Base-by-base conservation (phyloP, 2,329 filamentous ascomycete genomes). In the Tympanopsis confertula region DNA sequence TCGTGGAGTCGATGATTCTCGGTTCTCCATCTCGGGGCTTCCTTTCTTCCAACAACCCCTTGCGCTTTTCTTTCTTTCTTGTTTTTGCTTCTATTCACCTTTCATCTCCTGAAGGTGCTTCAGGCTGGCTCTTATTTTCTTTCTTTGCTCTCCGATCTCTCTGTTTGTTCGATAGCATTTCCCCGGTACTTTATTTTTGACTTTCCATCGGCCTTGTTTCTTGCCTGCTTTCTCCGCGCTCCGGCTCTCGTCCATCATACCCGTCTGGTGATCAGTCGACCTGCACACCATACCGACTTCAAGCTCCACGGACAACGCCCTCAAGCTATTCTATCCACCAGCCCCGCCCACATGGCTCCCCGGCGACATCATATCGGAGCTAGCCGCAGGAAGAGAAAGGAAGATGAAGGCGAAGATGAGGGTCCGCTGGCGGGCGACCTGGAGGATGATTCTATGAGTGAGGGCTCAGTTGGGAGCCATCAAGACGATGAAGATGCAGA, bases 371-470 rank as follows among this genome's bases (percentile, higher is more conserved):
- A 33, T 15, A 33, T 33, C 30, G 30, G 30, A 7, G 30, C 30
- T 17, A 33, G 7, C 30, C 30, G 30, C 10, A 10, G 30, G 30
- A 10, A 15, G 30, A 33, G 30, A 33, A 33, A 15, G 15, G 30
- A 33, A 10, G 30, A 33, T 15, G 30, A 33, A 33, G 30, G 30
- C 30, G 30, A 33, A 18, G 30, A 33, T 7, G 30, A 33, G 17
- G 30, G 30, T 17, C 17, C 30, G 10, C 10, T 33, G 15, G 15
- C 10, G 10, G 30, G 30, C 7, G 30, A 17, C 10, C 17, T 33
- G 15, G 30, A 33, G 7, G 30, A 33, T 33, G 30, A 33, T 17
- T 33, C 30, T 10, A 7, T 33, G 15, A 33, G 30, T 18, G 30
- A 33, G 15, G 30, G 30, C 7, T 33, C 30, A 15, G 30, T 10